Conservation (phyloP, 2,329 filamentous ascomycete genomes). For the Diplodia mutila region DNA sequence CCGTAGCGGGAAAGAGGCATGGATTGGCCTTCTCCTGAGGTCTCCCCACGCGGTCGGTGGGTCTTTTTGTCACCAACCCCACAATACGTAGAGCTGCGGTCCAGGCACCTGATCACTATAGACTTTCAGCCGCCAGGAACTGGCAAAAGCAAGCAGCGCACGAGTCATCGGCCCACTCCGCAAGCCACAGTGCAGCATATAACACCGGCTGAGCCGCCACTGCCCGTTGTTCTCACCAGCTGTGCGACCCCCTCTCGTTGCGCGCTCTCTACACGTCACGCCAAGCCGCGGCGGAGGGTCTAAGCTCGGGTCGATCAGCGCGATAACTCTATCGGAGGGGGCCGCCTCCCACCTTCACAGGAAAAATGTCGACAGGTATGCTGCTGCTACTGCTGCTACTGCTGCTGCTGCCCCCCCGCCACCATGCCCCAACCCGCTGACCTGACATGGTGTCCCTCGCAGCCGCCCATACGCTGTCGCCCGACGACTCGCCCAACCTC, state of each 20-base stretch:
- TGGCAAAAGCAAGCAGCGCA: constrained; percentile 2
- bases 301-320: constrained; percentile 16
- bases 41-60: constrained; percentile 20
- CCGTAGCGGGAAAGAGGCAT: too few species aligned
- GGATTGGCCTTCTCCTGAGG: constrained; percentile 4
- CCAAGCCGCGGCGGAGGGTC: constrained; percentile 19
- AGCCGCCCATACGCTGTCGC: constrained; percentile 33
- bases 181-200: constrained; percentile 13
- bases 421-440: constrained; percentile 6
- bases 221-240: background rate
- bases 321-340: constrained; percentile 22
- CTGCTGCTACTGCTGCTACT: too few species aligned
- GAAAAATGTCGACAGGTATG: constrained; percentile 26
- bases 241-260: constrained; percentile 2
- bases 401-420: too few species aligned
- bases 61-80: constrained; percentile 15
- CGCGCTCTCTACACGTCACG: background rate
- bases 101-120: constrained; percentile 22
- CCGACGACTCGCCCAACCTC: constrained; percentile 43
- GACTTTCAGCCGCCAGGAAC: constrained; percentile 16
- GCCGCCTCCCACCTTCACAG: constrained; percentile 10
- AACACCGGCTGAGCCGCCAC: constrained; percentile 2
- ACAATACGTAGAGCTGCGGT: constrained; percentile 5
- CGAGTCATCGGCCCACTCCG: constrained; percentile 2
- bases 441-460: background rate